These are phyloP conservation scores for Crinitomyces ghanaensis DNA, from an alignment of 805 yeast species.

Conservation along the genomic window DNA sequence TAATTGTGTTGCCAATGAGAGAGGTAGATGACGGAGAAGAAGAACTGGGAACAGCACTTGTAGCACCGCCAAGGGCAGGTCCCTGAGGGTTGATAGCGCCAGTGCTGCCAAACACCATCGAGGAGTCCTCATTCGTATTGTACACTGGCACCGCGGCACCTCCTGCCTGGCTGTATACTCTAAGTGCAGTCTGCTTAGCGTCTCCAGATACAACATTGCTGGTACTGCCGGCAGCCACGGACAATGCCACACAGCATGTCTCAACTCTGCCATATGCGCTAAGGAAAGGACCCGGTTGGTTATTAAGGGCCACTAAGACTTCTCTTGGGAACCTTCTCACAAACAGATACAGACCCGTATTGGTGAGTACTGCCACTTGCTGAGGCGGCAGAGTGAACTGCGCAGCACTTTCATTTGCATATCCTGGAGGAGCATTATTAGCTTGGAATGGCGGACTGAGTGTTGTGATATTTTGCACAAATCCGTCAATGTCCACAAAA, in stretches of 20 bases:
- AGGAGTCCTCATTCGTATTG: slow-evolving; percentile 16
- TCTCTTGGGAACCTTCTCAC: slow-evolving; percentile 72
- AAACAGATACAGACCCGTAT: slow-evolving; percentile 63
- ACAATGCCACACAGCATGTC: slow-evolving; percentile 79
- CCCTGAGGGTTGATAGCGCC: slow-evolving; percentile 3
- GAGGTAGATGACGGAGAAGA: no score
- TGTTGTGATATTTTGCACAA: slow-evolving; percentile 62
- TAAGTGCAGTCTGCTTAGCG: slow-evolving; percentile 29
- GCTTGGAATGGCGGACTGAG: slow-evolving; percentile 62
- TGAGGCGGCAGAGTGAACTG: slow-evolving; percentile 62
- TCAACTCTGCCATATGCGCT: slow-evolving; percentile 79
- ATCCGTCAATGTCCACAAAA: slow-evolving; percentile 47
- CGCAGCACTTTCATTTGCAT: slow-evolving; percentile 75
- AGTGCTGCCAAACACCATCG: slow-evolving; percentile 2
- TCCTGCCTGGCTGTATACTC: slow-evolving; percentile 26
- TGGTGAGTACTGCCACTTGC: slow-evolving; percentile 73
- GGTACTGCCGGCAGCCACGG: slow-evolving; percentile 56
- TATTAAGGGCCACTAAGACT: slow-evolving; percentile 48
- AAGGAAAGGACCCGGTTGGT: slow-evolving; percentile 55
- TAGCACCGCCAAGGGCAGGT: slow-evolving; percentile 8
- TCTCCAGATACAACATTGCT: slow-evolving; percentile 26
- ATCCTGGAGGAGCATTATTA: slow-evolving; percentile 65
- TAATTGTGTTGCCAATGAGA: no score
- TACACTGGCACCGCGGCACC: slow-evolving; percentile 25
- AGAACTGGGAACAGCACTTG: no score